Conservation (phyloP, 345 rosid genomes). For the Boechera retrofracta region DNA sequence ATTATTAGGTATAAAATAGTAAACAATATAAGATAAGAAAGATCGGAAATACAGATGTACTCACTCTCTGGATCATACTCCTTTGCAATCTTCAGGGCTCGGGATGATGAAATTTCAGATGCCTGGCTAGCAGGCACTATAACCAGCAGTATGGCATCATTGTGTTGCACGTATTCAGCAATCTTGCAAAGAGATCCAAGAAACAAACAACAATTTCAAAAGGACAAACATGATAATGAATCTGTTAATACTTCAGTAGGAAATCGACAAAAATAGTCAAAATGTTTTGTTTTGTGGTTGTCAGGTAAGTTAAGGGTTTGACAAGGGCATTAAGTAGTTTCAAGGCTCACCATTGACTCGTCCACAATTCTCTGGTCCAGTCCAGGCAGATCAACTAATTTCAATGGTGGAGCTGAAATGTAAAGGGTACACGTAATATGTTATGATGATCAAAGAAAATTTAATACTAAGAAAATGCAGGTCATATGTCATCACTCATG, state of each 20-base stretch:
- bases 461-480: conserved; percentile 2
- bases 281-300: conserved; percentile 2
- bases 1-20: neutral
- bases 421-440: conserved; percentile 10
- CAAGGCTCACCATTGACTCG: conserved; percentile 75
- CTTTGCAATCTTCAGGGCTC: conserved; percentile 89
- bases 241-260: neutral
- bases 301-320: neutral
- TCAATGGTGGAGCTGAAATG: conserved; percentile 88
- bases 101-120: conserved; percentile 88
- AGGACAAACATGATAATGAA: conserved; percentile 16
- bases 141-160: conserved; percentile 90
- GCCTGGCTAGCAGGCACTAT: conserved; percentile 89
- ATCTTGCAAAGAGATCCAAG: conserved; percentile 54
- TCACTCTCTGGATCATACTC: conserved; percentile 90
- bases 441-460: conserved; percentile 17
- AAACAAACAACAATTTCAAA: conserved; percentile 31
- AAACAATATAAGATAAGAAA: conserved; percentile 11
- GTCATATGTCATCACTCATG: conserved; percentile 22
- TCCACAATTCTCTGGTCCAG: conserved; percentile 94
- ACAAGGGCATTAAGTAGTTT: conserved; percentile 21
- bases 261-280: neutral
- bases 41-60: conserved; percentile 36
- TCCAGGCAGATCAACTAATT: conserved; percentile 96
- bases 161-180: conserved; percentile 75